phyloP scores from a whole-genome alignment of 805 yeast species.

The Yarrowia sp. region DNA sequence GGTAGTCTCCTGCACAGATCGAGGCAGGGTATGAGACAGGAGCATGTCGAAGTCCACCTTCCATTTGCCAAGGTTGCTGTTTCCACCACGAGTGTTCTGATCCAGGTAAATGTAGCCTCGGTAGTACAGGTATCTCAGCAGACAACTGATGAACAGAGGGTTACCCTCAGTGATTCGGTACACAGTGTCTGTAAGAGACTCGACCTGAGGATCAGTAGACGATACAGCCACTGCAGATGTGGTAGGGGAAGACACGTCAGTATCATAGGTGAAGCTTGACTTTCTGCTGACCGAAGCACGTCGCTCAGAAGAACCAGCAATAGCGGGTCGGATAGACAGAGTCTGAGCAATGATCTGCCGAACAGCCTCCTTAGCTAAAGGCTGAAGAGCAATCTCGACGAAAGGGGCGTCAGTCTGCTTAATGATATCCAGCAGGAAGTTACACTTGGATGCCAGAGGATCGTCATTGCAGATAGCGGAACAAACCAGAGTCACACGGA shows the following conservation, averaged over 20 bases:
- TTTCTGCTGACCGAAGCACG: conserved; percentile 24
- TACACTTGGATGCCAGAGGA: conserved; percentile 35
- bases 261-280: conserved; percentile 31
- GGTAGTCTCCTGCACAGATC: conserved; percentile 42
- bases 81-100: conserved; percentile 32
- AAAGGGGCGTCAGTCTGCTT: conserved; percentile 39
- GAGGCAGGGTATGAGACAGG: conserved; percentile 36
- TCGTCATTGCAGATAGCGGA: conserved; percentile 43
- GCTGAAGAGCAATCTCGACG: conserved; percentile 43
- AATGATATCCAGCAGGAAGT: conserved; percentile 33
- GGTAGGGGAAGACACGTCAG: not conserved
- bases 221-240: not conserved
- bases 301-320: conserved; percentile 11
- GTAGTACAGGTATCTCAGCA: conserved; percentile 42
- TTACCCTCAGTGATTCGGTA: conserved; percentile 46
- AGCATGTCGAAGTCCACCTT: conserved; percentile 43
- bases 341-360: conserved; percentile 43
- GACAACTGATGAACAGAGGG: conserved; percentile 41
- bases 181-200: conserved; percentile 43
- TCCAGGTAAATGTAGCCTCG: conserved; percentile 42
- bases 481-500: conserved; percentile 46
- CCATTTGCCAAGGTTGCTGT: conserved; percentile 43
- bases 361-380: conserved; percentile 42
- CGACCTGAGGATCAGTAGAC: conserved; percentile 37
- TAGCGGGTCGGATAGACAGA: conserved; percentile 31